Conservation (phyloP, 768 basidiomycete species). For the Trametes sanguinea region DNA sequence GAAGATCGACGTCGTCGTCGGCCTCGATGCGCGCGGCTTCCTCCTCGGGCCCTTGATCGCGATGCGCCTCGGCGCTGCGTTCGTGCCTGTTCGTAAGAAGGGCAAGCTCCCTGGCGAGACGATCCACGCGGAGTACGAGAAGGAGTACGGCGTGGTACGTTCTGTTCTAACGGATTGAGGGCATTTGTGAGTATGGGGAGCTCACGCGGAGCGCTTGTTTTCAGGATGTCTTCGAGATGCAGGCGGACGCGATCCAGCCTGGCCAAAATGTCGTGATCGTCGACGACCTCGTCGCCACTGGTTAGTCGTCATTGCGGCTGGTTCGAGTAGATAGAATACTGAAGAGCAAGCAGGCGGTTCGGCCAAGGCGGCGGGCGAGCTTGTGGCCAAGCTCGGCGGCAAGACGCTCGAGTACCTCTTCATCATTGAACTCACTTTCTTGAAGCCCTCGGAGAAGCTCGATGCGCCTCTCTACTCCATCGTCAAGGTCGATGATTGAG, state of each 20-base stretch:
- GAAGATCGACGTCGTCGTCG: constrained; percentile 91
- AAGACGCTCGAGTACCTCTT: constrained; percentile 92
- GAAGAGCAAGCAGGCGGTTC: constrained; percentile 68
- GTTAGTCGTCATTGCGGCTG: constrained; percentile 40
- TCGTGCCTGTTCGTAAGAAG: constrained; percentile 92
- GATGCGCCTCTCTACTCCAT: constrained; percentile 90
- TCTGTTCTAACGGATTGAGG: not conserved
- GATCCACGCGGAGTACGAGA: constrained; percentile 74
- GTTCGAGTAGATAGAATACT: not conserved
- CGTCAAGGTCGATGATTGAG: constrained; percentile 69
- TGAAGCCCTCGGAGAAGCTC: constrained; percentile 76
- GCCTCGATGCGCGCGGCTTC: constrained; percentile 95
- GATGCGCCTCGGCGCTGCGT: constrained; percentile 85
- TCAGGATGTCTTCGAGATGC: constrained; percentile 96
- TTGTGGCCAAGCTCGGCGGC: constrained; percentile 81
- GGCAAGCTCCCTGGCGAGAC: constrained; percentile 94
- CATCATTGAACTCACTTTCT: constrained; percentile 79
- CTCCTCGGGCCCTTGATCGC: constrained; percentile 93
- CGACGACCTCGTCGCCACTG: constrained; percentile 96
- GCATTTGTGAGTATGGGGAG: not conserved
- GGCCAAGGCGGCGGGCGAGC: constrained; percentile 88
- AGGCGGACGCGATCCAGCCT: constrained; percentile 76
- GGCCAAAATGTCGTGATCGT: constrained; percentile 86
- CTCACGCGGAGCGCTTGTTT: not conserved
- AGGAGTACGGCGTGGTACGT: constrained; percentile 89